A percentile compares a stretch with the other conserved stretches of the same genome.
Conservation (phyloP, 2,329 filamentous ascomycete genomes). For the Penicillium sclerotiorum region DNA sequence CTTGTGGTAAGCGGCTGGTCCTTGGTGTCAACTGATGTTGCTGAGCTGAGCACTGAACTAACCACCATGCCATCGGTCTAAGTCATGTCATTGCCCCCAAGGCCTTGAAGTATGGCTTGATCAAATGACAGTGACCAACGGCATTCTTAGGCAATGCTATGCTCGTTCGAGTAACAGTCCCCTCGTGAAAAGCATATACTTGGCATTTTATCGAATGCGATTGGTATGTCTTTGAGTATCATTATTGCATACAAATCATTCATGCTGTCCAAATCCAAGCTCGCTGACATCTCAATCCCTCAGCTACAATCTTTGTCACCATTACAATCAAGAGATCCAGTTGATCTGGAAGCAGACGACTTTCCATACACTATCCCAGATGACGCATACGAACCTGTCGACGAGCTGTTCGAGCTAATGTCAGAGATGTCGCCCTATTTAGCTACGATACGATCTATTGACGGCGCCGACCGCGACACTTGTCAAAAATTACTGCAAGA, state of each 20-base stretch:
- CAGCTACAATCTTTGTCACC: slow-evolving; percentile 7
- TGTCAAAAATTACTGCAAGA: neutral
- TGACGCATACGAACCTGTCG: neutral
- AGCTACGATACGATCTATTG: neutral
- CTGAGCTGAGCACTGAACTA: neutral
- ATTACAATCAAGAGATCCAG: neutral
- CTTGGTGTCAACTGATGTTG: too few species aligned
- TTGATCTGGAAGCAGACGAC: neutral
- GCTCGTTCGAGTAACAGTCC: neutral
- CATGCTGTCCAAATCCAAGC: too few species aligned
- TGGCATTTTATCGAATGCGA: slow-evolving; percentile 7
- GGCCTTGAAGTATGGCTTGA: slow-evolving; percentile 5
- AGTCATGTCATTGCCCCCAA: slow-evolving; percentile 8
- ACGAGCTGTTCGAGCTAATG: slow-evolving; percentile 9
- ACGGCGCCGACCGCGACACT: neutral
- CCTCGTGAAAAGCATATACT: neutral
- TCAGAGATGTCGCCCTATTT: neutral
- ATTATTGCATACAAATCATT: neutral
- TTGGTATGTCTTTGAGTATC: neutral
- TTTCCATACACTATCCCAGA: neutral
- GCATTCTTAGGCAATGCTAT: slow-evolving; percentile 3
- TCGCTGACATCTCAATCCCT: too few species aligned
- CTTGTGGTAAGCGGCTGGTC: slow-evolving; percentile 12
- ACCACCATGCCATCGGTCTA: too few species aligned
- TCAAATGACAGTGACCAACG: slow-evolving; percentile 5